Evolutionary conservation across 176 grass and related monocot species (phyloP), one percentile per base, ranked within the genome.

Genomic region (Musa beccarii): DNA sequence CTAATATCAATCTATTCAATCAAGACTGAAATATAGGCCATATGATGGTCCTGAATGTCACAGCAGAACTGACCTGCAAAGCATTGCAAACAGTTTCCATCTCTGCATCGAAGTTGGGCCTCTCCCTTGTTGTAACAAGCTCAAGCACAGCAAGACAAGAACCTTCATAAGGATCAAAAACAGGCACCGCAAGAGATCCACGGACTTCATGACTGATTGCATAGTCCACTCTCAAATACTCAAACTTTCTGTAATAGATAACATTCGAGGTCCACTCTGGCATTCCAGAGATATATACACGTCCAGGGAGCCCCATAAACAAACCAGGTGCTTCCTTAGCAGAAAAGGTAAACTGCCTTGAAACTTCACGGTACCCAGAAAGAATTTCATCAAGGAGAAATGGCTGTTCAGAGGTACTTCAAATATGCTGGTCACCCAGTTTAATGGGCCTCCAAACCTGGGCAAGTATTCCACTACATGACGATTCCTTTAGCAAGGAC

Each of bases 191-290:
- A 67, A 88, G 77, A 54, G 83, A 92, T 69, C 85, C 89, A 63
- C 82, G 74, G 34, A 92, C 83, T 57, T 78, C 76, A 76, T 87
- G 83, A 51, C 56, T 84, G 49, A 73, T 21, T n/a, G 89, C 89
- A 53, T 91, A 75, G 10, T 91, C 80, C 22, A 79, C n/a, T 63
- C 89, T 91, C 55, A 91, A 77, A 63, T 85, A 91, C 76, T 91
- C 89, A 0, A 69, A 68, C 26, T 57, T 53, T 10, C 29, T 80
- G 67, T 91, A 91, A 71, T 87, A 91, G 63, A 82, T 34, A 9
- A 91, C 79, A 73, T 85, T 87, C 3, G 89, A 84, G 51, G 89
- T 85, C 89, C 89, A 91, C 54, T 91, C 89, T 5, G 79, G 85
- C 76, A 84, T 66, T 13, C 82, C 72, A 11, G 82, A 82, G 15